A percentile compares a stretch with the other conserved stretches of the same genome.
Conservation (phyloP, 202 grass and related monocot genomes). For the Setaria viridis region DNA sequence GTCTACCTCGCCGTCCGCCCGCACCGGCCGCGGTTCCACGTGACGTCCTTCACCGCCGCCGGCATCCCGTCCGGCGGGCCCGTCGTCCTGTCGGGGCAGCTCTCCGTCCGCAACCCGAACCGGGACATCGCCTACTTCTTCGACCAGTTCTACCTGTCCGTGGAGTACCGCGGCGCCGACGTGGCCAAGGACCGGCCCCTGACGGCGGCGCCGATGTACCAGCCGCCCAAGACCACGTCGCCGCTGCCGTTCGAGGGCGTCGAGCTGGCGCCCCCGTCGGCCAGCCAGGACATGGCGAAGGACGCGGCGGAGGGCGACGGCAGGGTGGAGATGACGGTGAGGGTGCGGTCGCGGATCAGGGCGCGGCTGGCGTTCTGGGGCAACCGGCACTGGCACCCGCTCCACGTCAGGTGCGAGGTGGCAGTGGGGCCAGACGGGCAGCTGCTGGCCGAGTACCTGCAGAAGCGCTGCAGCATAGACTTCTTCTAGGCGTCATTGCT, state of each 20-base stretch:
- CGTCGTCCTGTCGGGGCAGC: conserved; percentile 45
- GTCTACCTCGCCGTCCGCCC: conserved; percentile 75
- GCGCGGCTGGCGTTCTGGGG: conserved; percentile 72
- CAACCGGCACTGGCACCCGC: conserved; percentile 61
- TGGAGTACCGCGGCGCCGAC: conserved; percentile 58
- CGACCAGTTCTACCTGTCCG: conserved; percentile 54
- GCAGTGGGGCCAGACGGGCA: conserved; percentile 61
- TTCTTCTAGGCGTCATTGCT: conserved; percentile 55
- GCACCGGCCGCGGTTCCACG: conserved; percentile 85
- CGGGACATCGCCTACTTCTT: conserved; percentile 70
- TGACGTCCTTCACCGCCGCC: conserved; percentile 61
- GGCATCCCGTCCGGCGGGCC: conserved; percentile 42
- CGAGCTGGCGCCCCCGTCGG: not conserved
- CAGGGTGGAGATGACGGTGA: conserved; percentile 56
- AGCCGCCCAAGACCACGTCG: conserved; percentile 68
- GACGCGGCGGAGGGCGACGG: conserved; percentile 38
- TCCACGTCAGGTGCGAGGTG: conserved; percentile 80
- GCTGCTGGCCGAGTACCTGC: conserved; percentile 50
- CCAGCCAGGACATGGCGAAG: conserved; percentile 44
- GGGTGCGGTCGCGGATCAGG: conserved; percentile 60
- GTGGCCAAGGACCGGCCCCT: conserved; percentile 50
- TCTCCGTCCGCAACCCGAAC: conserved; percentile 79
- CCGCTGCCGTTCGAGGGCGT: conserved; percentile 43
- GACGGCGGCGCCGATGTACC: conserved; percentile 51
- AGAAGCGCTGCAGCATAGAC: conserved; percentile 65